phyloP scores from a whole-genome alignment of 352 stramenopile species.

The Globisporangium abappressorium region DNA sequence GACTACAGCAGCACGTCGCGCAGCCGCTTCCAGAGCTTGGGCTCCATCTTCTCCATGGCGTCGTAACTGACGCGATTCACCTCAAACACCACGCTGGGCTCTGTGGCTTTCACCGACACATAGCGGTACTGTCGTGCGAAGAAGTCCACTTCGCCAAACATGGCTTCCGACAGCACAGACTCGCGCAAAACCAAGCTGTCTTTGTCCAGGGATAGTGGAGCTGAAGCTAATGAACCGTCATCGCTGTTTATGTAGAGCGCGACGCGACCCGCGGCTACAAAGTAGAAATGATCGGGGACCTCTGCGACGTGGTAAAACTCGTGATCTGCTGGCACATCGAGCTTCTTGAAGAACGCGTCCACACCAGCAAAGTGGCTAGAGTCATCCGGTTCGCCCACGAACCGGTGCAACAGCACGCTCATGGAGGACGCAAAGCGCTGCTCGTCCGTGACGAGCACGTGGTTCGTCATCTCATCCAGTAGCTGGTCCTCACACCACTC shows the following conservation, averaged over 20 bases:
- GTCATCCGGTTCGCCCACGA: constrained; percentile 75
- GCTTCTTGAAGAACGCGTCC: constrained; percentile 61
- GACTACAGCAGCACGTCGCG: neutral
- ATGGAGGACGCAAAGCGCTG: constrained; percentile 48
- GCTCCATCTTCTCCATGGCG: neutral
- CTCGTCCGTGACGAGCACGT: constrained; percentile 26
- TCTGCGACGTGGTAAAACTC: constrained; percentile 74
- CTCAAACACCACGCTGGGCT: neutral
- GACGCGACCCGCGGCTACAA: constrained; percentile 68
- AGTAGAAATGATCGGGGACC: constrained; percentile 66
- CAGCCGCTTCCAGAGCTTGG: neutral
- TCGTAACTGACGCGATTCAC: neutral
- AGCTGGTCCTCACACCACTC: constrained; percentile 78
- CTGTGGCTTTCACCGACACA: constrained; percentile 13
- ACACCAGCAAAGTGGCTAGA: constrained; percentile 61
- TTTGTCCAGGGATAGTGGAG: constrained; percentile 30
- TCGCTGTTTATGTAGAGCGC: constrained; percentile 79
- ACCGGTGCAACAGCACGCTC: constrained; percentile 67
- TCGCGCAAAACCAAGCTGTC: constrained; percentile 54
- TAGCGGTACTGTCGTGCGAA: constrained; percentile 69
- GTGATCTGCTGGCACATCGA: constrained; percentile 49
- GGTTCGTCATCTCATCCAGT: constrained; percentile 34
- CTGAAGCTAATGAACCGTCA: constrained; percentile 29
- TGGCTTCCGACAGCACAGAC: constrained; percentile 67
- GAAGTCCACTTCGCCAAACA: constrained; percentile 88